phyloP scores from a whole-genome alignment of 2,329 filamentous ascomycete genomes.

The Arthroderma sp. region DNA sequence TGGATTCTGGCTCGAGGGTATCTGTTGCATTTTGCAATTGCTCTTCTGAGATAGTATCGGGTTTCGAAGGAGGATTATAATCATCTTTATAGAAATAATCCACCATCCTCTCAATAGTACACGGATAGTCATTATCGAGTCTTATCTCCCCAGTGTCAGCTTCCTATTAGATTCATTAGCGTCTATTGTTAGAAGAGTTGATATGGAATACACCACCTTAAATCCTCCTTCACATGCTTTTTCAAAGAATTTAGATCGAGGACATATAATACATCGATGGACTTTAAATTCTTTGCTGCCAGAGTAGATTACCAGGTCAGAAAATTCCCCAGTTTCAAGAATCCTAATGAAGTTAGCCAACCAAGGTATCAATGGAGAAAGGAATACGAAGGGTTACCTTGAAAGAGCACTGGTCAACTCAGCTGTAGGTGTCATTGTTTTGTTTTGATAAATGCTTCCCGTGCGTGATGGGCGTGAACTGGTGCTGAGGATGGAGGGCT shows the following conservation, averaged over 20 bases:
- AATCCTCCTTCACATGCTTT: conserved; percentile 8
- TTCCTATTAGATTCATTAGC: conserved; percentile 4
- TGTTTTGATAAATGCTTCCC: no score
- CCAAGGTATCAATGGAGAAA: no score
- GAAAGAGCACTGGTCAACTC: no score
- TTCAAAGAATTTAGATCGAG: conserved; percentile 10
- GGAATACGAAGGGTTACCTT: no score
- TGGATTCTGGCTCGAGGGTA: neutral
- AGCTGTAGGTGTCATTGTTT: no score
- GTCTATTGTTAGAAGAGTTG: neutral
- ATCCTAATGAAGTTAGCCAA: no score
- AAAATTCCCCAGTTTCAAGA: conserved; percentile 8
- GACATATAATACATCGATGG: conserved; percentile 12
- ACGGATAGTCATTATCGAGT: conserved; percentile 6
- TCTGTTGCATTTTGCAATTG: neutral
- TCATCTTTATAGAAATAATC: conserved; percentile 6
- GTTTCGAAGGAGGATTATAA: neutral
- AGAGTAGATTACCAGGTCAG: conserved; percentile 10
- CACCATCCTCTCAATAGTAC: conserved; percentile 6
- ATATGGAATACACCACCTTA: conserved; percentile 4
- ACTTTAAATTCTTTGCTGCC: conserved; percentile 9
- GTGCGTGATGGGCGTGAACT: no score
- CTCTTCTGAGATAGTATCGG: neutral
- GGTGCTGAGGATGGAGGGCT: no score
- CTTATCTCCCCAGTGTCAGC: conserved; percentile 5